Base-by-base conservation (phyloP, 192 early-diverging fungal species). In the Helicostylum pulchrum region DNA sequence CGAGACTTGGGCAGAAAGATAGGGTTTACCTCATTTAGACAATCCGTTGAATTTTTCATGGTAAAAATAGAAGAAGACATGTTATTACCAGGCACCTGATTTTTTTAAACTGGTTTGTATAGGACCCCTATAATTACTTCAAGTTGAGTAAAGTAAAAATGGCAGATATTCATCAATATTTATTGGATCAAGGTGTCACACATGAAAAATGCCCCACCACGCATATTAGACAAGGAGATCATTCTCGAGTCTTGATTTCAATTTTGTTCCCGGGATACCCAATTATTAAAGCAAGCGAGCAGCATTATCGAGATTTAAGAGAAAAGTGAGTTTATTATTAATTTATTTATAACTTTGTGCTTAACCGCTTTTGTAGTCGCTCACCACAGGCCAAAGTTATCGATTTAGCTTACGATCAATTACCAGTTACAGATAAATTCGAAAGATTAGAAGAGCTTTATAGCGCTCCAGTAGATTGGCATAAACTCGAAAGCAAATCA, bases 191-290 rank as follows among this genome's bases (percentile, higher is more conserved):
- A 7, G 36, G 36, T 9, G 11, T 64, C 17, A 64, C 62, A 0
- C 15, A 15, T 7, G 51, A 53, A 26, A 64, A 53, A 26, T 44
- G 48, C 6, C 50, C 62, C 7, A 26, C 2, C 12, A 30, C 34
- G 2, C 32, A 53, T 19, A 32, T 53, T 14, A 17, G 17, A 17
- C 39, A 42, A 12, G 39, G 7, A 12, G 62, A 64, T 19, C 51
- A 53, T 42, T 34, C 51, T 2, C 20, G 62, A 64, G 4, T 53
- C 10, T 53, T 64, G 49, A 64, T 64, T 14, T 34, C 31, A 15
- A 64, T 64, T 2, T 26, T 64, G 0, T 64, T 52, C 52, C 62
- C 62, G n/a, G 62, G 62, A 1, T 64, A 64, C 42, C 51, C 62
- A 39, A 23, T 42, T n/a, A 51, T 34, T 43, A 64, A 53, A 10